phyloP scores from a whole-genome alignment of 768 basidiomycete species.

The Podaxis pistillaris region DNA sequence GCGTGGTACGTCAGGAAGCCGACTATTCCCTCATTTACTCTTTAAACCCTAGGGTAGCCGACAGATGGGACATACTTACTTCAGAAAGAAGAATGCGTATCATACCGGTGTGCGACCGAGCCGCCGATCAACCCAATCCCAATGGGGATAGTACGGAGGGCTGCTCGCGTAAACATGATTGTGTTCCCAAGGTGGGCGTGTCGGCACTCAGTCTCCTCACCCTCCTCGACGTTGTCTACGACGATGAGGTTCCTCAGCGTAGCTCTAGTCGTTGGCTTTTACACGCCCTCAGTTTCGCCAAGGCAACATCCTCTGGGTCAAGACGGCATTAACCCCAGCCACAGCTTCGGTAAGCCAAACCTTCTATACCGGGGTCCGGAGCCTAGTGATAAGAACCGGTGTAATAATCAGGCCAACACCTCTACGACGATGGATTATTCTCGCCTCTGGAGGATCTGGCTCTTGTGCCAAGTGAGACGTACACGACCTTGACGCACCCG shows the following conservation, averaged over 20 bases:
- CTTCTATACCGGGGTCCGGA: background rate
- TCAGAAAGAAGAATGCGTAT: no score
- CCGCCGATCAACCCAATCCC: no score
- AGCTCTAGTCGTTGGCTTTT: background rate
- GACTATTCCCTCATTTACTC: no score
- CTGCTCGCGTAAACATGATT: no score
- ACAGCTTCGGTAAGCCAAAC: background rate
- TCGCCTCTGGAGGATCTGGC: conserved; percentile 33
- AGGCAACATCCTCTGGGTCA: background rate
- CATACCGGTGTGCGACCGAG: no score
- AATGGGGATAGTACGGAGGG: no score
- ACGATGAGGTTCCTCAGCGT: background rate
- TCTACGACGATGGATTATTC: conserved; percentile 31
- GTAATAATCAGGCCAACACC: background rate
- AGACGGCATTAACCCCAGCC: background rate
- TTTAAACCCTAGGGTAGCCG: no score
- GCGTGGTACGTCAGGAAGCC: no score
- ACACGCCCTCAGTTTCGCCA: background rate
- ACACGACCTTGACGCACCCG: conserved; percentile 43
- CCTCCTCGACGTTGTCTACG: background rate
- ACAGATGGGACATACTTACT: no score
- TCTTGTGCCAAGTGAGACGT: conserved; percentile 29
- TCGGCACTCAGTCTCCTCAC: background rate
- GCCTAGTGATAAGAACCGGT: background rate
- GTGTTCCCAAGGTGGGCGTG: no score